phyloP scores from a whole-genome alignment of 1,284 basidiomycete species.

The Sanghuangporus weigelae region DNA sequence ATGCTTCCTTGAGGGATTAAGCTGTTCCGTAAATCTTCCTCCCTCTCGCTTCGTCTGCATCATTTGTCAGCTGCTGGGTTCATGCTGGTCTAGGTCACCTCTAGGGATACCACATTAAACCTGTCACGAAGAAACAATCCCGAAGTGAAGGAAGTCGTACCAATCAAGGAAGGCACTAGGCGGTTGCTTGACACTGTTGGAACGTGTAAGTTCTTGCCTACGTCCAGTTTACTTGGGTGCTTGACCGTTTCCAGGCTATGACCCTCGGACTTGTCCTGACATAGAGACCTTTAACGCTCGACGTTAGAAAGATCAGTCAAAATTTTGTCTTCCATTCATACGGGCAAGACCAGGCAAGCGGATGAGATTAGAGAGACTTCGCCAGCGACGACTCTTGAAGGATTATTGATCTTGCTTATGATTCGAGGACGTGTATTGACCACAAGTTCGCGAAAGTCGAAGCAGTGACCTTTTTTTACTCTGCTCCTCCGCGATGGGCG shows the following conservation, averaged over 20 bases:
- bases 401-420: slow-evolving; percentile 18
- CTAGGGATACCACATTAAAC: slow-evolving; percentile 3
- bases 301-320: slow-evolving; percentile 7
- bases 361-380: slow-evolving; percentile 8
- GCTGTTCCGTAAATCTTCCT: slow-evolving; percentile 16
- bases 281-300: slow-evolving; percentile 19
- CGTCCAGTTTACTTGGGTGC: neutral
- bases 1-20: slow-evolving; percentile 18
- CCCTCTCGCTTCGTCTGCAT: neutral
- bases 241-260: slow-evolving; percentile 7
- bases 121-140: slow-evolving; percentile 11
- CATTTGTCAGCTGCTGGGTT: slow-evolving; percentile 6
- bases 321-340: neutral
- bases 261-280: slow-evolving; percentile 19
- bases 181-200: slow-evolving; percentile 5
- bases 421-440: slow-evolving; percentile 20
- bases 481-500: slow-evolving; percentile 16
- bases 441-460: slow-evolving; percentile 20
- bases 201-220: slow-evolving; percentile 3
- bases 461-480: slow-evolving; percentile 14
- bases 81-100: slow-evolving; percentile 4
- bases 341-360: neutral
- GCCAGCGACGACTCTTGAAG: slow-evolving; percentile 15
- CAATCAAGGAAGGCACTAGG: slow-evolving; percentile 3
- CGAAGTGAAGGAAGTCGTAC: neutral